Evolutionary conservation across 257 asterid species (phyloP).

Genomic region (Solanum verrucosum): DNA sequence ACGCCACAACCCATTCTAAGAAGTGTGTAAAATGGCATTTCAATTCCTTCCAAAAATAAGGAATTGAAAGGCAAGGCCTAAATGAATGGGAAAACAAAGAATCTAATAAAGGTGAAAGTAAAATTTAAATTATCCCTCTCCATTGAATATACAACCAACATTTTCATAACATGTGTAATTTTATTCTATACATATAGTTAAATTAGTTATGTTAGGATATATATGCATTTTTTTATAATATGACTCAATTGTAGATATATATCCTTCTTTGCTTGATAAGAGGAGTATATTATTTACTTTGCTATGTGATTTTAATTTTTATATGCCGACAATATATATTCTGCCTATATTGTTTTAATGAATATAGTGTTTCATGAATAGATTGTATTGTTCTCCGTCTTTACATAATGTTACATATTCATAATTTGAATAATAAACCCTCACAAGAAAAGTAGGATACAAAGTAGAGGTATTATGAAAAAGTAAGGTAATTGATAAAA

Average conservation of each 20-base stretch:
- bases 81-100: neutral
- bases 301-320: neutral
- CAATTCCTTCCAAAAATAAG: neutral
- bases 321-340: too few relatives aligned
- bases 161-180: neutral
- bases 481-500: neutral
- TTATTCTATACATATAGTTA: neutral
- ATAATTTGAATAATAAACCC: too few relatives aligned
- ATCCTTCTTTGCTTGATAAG: neutral
- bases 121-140: neutral
- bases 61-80: neutral
- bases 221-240: neutral
- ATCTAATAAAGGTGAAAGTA: neutral
- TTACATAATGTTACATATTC: neutral
- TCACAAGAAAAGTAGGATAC: neutral
- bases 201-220: neutral
- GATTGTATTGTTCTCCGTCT: neutral
- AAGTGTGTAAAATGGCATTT: neutral
- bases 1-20: neutral
- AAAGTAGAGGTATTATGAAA: neutral
- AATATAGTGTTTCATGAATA: too few relatives aligned
- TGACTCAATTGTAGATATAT: neutral
- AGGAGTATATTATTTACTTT: neutral
- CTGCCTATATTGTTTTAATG: too few relatives aligned
- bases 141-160: neutral